Evolutionary conservation across 2,329 filamentous ascomycete genomes (phyloP).

Genomic region (Verticillium zaregamsianum): DNA sequence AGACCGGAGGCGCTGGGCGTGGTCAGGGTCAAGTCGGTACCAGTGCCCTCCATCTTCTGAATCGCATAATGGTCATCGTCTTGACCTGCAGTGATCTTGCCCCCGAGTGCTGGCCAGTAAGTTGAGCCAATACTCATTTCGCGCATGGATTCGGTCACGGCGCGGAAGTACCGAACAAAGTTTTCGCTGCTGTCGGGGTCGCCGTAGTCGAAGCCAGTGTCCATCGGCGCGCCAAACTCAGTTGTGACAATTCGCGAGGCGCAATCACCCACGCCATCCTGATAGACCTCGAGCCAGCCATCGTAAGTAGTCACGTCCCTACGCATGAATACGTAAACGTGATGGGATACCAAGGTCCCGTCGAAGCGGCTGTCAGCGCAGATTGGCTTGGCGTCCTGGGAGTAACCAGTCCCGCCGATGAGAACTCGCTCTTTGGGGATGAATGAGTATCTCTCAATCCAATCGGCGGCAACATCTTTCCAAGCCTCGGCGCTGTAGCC

Average conservation of each 20-base stretch:
- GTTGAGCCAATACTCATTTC: too few species aligned
- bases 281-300: conserved; percentile 4
- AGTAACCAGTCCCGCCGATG: conserved; percentile 4
- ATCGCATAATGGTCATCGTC: background rate
- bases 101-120: too few species aligned
- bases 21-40: conserved; percentile 6
- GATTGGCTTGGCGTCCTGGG: conserved; percentile 4
- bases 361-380: conserved; percentile 6
- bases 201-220: background rate
- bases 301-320: conserved; percentile 4
- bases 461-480: conserved; percentile 4
- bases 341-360: conserved; percentile 5
- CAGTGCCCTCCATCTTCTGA: conserved; percentile 5
- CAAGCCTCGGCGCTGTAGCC: conserved; percentile 3
- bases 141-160: too few species aligned
- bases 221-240: conserved; percentile 8
- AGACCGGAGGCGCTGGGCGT: conserved; percentile 4
- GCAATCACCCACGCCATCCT: conserved; percentile 4
- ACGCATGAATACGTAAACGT: conserved; percentile 4
- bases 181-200: too few species aligned
- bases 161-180: too few species aligned
- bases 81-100: too few species aligned
- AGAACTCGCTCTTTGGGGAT: conserved; percentile 5
- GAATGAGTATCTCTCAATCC: conserved; percentile 4
- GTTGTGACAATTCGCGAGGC: conserved; percentile 5